Conservation (phyloP, 371 early-diverging fungal species). For the Rhizopus microsporus region DNA sequence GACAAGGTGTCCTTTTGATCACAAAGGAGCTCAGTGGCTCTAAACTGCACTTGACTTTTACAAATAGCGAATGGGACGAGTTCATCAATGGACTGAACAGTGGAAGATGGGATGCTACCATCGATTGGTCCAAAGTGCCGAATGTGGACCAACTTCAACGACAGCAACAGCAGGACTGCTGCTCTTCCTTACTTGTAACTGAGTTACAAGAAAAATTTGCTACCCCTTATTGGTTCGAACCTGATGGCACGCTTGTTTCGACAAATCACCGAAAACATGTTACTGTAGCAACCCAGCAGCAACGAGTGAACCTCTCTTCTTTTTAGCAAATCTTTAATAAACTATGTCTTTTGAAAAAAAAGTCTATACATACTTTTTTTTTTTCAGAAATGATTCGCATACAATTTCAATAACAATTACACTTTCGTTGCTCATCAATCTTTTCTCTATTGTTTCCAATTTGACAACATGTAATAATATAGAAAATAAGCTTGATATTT, state of each 20-base stretch:
- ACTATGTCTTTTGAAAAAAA: too few species aligned
- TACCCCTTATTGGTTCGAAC: slow-evolving; percentile 42
- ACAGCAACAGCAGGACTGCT: neutral
- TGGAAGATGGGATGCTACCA: slow-evolving; percentile 38
- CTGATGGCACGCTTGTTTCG: slow-evolving; percentile 28
- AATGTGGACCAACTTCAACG: slow-evolving; percentile 11
- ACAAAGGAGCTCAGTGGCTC: slow-evolving; percentile 54
- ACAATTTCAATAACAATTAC: too few species aligned
- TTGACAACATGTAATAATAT: too few species aligned
- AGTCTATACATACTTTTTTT: too few species aligned
- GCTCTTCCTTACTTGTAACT: slow-evolving; percentile 24
- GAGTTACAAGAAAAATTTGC: slow-evolving; percentile 37
- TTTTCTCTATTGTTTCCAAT: too few species aligned
- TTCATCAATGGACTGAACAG: slow-evolving; percentile 41
- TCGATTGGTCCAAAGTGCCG: slow-evolving; percentile 27
- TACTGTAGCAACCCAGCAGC: too few species aligned
- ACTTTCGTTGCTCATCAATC: too few species aligned
- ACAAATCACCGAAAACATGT: slow-evolving; percentile 20
- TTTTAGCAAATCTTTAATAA: too few species aligned
- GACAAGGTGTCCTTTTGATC: slow-evolving; percentile 49
- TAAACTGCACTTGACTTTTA: slow-evolving; percentile 52
- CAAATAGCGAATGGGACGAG: slow-evolving; percentile 55
- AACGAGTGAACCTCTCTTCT: too few species aligned
- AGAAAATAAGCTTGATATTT: too few species aligned
- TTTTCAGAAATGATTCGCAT: too few species aligned